Evolutionary conservation across 306 rosid genomes (phyloP).

Genomic region (Leucaena leucocephala): DNA sequence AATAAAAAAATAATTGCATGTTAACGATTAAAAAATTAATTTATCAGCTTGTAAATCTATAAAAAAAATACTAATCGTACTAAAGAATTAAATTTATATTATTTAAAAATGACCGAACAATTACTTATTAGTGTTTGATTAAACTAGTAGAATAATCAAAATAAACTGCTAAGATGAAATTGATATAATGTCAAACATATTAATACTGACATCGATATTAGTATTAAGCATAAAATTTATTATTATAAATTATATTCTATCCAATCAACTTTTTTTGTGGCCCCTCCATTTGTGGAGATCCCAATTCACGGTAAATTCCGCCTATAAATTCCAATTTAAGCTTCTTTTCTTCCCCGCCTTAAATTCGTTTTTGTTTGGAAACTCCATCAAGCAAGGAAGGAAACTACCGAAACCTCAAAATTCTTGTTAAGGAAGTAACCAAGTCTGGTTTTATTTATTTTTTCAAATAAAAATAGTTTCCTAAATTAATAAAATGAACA

Average conservation of each 20-base stretch:
- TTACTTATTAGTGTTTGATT: no score
- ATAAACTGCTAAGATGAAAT: not conserved
- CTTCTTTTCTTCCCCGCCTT: not conserved
- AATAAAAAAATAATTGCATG: no score
- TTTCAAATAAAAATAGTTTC: not conserved
- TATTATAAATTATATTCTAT: not conserved
- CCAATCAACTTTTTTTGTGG: not conserved
- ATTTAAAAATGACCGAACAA: no score
- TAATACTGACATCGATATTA: not conserved
- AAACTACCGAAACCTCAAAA: not conserved
- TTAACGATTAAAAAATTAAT: no score
- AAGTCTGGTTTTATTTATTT: not conserved
- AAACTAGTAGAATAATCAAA: not conserved
- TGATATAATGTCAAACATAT: not conserved
- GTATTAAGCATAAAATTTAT: not conserved
- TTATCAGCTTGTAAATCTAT: no score
- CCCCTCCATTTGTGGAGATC: not conserved
- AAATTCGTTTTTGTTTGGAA: not conserved
- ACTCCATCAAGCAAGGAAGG: not conserved
- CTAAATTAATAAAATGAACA: slow-evolving; percentile 10
- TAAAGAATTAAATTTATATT: no score
- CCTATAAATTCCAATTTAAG: not conserved
- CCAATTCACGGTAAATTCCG: not conserved
- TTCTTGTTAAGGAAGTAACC: not conserved
- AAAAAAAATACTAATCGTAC: no score